A percentile compares a stretch with the other conserved stretches of the same genome.
These are phyloP conservation scores for Malus fusca DNA, from an alignment of 306 rosid species.

Conservation along the genomic window DNA sequence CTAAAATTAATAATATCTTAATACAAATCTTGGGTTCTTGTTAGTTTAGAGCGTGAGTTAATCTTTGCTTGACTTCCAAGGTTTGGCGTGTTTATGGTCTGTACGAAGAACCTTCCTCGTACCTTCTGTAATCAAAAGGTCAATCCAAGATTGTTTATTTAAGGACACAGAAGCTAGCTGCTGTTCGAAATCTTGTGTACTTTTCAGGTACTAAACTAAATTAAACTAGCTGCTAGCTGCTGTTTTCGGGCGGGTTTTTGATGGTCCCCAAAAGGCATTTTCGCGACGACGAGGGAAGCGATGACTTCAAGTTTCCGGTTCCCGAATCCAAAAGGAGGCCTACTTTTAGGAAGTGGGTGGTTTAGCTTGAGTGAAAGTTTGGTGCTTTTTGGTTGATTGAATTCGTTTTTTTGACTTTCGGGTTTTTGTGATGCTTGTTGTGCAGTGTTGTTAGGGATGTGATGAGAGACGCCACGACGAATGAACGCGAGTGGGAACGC, in stretches of 20 bases:
- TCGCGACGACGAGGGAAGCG: not conserved
- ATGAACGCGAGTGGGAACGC: slow-evolving; percentile 25
- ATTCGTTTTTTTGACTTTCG: slow-evolving; percentile 8
- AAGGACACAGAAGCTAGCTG: no score
- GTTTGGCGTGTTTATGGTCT: slow-evolving; percentile 6
- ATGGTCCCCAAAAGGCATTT: slow-evolving; percentile 35
- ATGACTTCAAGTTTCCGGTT: slow-evolving; percentile 13
- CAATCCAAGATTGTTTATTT: not conserved
- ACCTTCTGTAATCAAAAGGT: slow-evolving; percentile 9
- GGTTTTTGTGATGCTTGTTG: slow-evolving; percentile 17
- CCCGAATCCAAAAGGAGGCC: slow-evolving; percentile 16
- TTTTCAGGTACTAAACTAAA: not conserved
- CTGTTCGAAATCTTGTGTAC: not conserved
- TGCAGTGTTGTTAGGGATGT: slow-evolving; percentile 37
- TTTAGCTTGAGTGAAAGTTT: not conserved
- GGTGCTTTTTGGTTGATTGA: not conserved
- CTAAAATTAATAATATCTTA: not conserved
- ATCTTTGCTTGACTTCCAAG: slow-evolving; percentile 24
- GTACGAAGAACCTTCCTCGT: slow-evolving; percentile 23
- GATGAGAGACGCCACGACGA: not conserved
- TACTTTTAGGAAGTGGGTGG: slow-evolving; percentile 1
- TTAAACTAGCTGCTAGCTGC: not conserved
- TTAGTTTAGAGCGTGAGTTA: not conserved
- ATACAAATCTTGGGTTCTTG: not conserved
- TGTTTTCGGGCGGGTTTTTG: slow-evolving; percentile 7